Base-by-base conservation (phyloP, 1,284 basidiomycete species). In the Sanghuangporus weigelae region DNA sequence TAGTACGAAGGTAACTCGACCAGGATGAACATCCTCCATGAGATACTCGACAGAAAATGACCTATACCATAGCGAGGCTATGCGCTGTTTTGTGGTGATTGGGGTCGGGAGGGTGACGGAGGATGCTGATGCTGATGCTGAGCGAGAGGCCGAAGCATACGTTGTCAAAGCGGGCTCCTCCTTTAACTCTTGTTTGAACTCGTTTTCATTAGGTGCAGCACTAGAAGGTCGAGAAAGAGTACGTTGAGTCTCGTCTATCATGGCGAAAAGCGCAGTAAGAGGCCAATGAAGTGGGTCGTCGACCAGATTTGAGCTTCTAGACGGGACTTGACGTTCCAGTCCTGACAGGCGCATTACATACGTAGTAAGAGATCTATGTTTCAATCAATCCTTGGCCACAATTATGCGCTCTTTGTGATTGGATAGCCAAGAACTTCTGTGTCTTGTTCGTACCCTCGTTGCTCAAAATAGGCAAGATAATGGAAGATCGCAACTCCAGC, bases 21-120 rank as follows among this genome's bases (percentile, higher is more conserved):
- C 76, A 0, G 83, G 79, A 71, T 94, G 88, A 61, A 94, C 81
- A 59, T 91, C 85, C 56, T 69, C 67, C 68, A 75, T 71, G 50
- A 82, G 66, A 62, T 78, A 74, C 0, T 67, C 48, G 23, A 57
- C 63, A 19, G 23, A 56, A 31, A 42, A 26, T 36, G 12, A 7
- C 16, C 31, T 8, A n/a, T 35, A 35, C 53, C 53, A 54, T 12
- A 36, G 19, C 38, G 53, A 54, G 4, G 16, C 53, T 12, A 54
- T 8, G 31, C 53, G 53, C 2, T 38, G 31, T 16, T 54, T 54
- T 1, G 31, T 35, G 8, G 35, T 54, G 14, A 31, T 35, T 36
- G 53, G 53, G 11, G 53, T 38, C 31, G 53, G 53, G 3, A 54
- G 36, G 3, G 53, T 38, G 7, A 19, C 10, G 16, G 53, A 36